Evolutionary conservation across 2,329 filamentous ascomycete species (phyloP).

Genomic region (Aspergillus ruber): DNA sequence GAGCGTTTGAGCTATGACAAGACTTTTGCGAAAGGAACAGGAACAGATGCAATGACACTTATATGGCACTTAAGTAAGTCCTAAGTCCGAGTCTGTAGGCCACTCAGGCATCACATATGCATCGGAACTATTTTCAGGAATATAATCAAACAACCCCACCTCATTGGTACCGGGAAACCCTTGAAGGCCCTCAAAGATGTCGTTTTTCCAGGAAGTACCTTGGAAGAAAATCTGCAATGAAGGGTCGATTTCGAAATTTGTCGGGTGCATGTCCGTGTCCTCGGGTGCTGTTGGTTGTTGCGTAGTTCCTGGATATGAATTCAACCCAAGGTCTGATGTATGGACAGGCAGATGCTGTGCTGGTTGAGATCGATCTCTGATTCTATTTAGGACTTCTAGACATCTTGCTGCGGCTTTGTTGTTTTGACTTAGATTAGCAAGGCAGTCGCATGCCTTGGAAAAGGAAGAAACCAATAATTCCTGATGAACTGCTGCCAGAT

Average conservation of each 20-base stretch:
- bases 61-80: neutral
- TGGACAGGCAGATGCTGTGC: neutral
- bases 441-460: slow-evolving; percentile 7
- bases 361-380: slow-evolving; percentile 1
- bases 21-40: too few relatives aligned
- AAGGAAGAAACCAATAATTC: slow-evolving; percentile 10
- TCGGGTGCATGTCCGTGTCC: neutral
- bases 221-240: slow-evolving; percentile 14
- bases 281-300: neutral
- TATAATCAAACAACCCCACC: neutral
- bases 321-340: neutral
- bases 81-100: neutral
- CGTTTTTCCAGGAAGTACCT: slow-evolving; percentile 6
- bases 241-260: slow-evolving; percentile 8
- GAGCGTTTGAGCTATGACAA: too few relatives aligned
- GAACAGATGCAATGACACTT: neutral
- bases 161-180: neutral
- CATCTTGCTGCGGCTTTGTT: slow-evolving; percentile 11
- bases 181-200: slow-evolving; percentile 10
- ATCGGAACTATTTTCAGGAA: neutral
- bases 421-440: slow-evolving; percentile 4
- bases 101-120: neutral
- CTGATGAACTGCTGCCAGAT: neutral
- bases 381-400: slow-evolving; percentile 9
- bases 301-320: neutral